A percentile compares a stretch with the other conserved stretches of the same genome.
These are phyloP conservation scores for Rhizopogon vesiculosus DNA, from an alignment of 768 basidiomycete genomes.

Conservation along the genomic window DNA sequence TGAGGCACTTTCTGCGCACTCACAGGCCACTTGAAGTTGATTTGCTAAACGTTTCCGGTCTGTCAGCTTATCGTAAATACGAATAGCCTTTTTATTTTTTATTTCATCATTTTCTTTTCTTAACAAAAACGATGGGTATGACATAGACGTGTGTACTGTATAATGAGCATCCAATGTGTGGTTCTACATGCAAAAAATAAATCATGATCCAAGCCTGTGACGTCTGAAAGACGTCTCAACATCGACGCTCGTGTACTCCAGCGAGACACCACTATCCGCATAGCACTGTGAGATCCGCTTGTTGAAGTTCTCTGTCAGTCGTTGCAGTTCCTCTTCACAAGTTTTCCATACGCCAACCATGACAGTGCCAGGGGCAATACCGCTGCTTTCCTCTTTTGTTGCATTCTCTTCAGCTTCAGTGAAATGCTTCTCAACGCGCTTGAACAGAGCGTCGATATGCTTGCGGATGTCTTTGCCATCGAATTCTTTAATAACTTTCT, in stretches of 20 bases:
- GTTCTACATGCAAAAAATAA: not conserved
- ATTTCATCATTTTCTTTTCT: not conserved
- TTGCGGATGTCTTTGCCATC: constrained; percentile 88
- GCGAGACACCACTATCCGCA: constrained; percentile 57
- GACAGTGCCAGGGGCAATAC: constrained; percentile 56
- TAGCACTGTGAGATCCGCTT: constrained; percentile 78
- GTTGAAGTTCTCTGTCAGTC: constrained; percentile 64
- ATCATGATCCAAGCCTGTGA: constrained; percentile 37
- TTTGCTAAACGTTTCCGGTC: not conserved
- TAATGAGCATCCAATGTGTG: not conserved
- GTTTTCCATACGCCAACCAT: constrained; percentile 87
- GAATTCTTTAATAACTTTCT: constrained; percentile 82
- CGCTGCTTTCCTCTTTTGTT: constrained; percentile 48
- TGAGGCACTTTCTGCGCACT: not conserved
- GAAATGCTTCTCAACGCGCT: constrained; percentile 95
- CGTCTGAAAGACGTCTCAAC: constrained; percentile 76
- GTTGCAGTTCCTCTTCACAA: constrained; percentile 79
- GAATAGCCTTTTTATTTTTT: not conserved
- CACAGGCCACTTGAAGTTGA: not conserved
- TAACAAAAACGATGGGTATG: not conserved
- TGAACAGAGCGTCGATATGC: constrained; percentile 78
- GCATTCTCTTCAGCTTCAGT: constrained; percentile 72
- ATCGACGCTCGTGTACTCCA: constrained; percentile 74
- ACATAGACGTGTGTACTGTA: not conserved
- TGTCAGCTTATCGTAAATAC: not conserved